Evolutionary conservation across 345 rosid species (phyloP), one percentile per base, ranked within the genome.

Genomic region (Eucalyptus marginata): DNA sequence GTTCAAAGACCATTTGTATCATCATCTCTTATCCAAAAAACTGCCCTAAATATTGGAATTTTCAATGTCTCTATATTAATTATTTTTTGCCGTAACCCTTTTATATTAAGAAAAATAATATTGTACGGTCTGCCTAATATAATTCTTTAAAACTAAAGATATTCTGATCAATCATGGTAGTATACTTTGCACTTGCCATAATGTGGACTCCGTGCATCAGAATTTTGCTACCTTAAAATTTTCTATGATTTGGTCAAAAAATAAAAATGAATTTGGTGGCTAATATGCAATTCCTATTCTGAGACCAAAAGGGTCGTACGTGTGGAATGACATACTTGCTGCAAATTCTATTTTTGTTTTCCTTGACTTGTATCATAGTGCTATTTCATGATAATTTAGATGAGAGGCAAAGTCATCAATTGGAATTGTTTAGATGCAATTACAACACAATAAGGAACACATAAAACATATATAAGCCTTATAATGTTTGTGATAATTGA

Each of bases 41-140:
- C 4, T 0, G 1, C 1, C 68, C n/a, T 62, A 6, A 12, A 13
- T 29, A 62, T 62, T 62, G 13, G 17, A 62, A 62, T 27, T 27
- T 62, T 62, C 33, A 27, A 62, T 59, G 68, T 62, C 33, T 62
- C 31, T 13, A 0, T 62, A 12, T 27, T 2, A 27, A 62, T 62
- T 27, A 59, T 62, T 62, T 59, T 62, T 62, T 27, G 8, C 2
- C 1, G 0, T 27, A 29, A 27, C 33, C 33, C 8, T 27, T 12
- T 62, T 0, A 62, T 62, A 27, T 62, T 13, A 27, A 62, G 4
- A 29, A 62, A 62, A 27, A 3, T 3, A 13, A 11, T 27, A 52
- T 1, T 18, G 1, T 52, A 52, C 1, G 10, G 1, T 52, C 0
- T 52, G 0, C 1, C 2, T 2, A 0, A 0, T 52, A 52, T 20